Percentiles rank a stretch among this genome's conserved stretches.
phyloP scores from a whole-genome alignment of 805 yeast species.

The Lachancea nothofagi region DNA sequence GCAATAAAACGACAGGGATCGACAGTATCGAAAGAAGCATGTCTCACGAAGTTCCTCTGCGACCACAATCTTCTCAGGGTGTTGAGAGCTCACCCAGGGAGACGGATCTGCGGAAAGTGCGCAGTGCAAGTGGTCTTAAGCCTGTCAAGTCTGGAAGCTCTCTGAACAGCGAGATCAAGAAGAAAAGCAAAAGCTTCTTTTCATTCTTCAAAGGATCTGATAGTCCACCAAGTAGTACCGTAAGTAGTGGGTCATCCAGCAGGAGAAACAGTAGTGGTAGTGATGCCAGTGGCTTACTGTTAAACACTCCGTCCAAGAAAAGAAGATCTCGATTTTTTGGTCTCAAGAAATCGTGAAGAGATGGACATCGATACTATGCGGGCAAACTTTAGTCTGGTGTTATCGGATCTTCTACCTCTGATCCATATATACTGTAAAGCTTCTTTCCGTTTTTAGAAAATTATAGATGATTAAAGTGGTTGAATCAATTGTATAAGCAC shows the following conservation, averaged over 20 bases:
- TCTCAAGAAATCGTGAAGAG: neutral
- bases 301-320: conserved; percentile 1
- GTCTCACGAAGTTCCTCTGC: conserved; percentile 10
- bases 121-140: conserved; percentile 19
- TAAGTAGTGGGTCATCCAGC: conserved; percentile 18
- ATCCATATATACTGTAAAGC: no score
- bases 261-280: conserved; percentile 19
- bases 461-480: no score
- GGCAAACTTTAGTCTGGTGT: no score
- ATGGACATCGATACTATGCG: no score
- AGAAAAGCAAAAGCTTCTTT: conserved; percentile 14
- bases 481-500: no score
- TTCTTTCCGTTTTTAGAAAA: no score
- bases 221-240: conserved; percentile 11
- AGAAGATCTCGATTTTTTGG: conserved; percentile 9
- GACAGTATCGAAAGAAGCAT: conserved; percentile 6
- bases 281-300: conserved; percentile 10
- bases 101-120: conserved; percentile 17
- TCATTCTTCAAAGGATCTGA: conserved; percentile 16
- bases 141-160: conserved; percentile 18
- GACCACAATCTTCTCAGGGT: conserved; percentile 7
- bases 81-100: conserved; percentile 1
- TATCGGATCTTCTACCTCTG: no score
- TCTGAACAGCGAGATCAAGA: conserved; percentile 8
- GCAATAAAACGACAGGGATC: conserved; percentile 17